Evolutionary conservation across 371 early-diverging fungal species (phyloP), one percentile per base, ranked within the genome.

Genomic region (Lichtheimia ramosa): DNA sequence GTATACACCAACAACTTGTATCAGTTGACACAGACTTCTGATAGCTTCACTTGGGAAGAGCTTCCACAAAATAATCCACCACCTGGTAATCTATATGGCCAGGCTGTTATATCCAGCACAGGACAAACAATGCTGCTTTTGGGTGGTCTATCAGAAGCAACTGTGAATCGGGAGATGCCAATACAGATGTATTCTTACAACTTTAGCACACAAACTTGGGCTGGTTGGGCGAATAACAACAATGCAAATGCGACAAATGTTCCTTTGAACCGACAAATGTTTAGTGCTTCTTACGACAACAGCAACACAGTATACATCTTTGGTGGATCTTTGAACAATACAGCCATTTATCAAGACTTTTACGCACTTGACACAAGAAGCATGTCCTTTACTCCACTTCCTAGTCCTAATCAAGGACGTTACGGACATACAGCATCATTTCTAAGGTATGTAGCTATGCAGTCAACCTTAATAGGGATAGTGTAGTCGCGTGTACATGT

Each of bases 381-480:
- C 5, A 54, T 18, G 23, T 14, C 27, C 18, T 65, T 60, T 48
- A 66, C 66, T 28, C 21, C 46, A 28, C 54, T 74, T 16, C 48
- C 54, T 2, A 48, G 15, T 48, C 41, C 69, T 14, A 18, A 34
- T 43, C 40, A 54, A 5, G 43, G 51, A 24, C 68, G 69, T 10
- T 75, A 71, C 59, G 71, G 69, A n/a, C 79, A 78, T 58, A 67
- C 79, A 15, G 59, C 73, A 14, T 68, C 78, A n/a, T 50, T 65
- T 25, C 23, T 69, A 18, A 71, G 69, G 78, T 77, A 74, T 42
- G 16, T 24, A 25, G 27, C 61, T 55, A 18, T 34, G 34, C 34
- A 18, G 20, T 39, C 40, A 20, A 28, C 42, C 28, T 43, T 58
- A 62, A 56, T 46, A 52, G 34, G 12, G 24, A 42, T 41, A 50